These are phyloP conservation scores for Perkinsus marinus DNA, from an alignment of 169 alveolate genomes.

Conservation along the genomic window DNA sequence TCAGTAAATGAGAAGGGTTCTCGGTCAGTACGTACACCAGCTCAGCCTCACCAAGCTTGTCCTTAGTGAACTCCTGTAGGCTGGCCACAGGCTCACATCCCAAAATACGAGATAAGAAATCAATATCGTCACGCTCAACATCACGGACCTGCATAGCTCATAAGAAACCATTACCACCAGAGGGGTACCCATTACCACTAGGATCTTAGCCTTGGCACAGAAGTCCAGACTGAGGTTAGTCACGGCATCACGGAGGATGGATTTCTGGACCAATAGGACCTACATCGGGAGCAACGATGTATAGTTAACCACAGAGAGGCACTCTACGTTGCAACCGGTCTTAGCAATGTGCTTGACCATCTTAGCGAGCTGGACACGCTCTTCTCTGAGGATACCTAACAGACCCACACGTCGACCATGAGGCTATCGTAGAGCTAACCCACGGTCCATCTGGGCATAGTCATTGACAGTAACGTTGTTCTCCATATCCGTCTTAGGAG, in stretches of 20 bases:
- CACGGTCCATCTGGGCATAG: constrained; percentile 62
- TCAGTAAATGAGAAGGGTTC: not conserved
- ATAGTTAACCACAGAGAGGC: not conserved
- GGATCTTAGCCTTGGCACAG: constrained; percentile 89
- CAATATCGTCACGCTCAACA: constrained; percentile 93
- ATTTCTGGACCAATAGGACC: constrained; percentile 94
- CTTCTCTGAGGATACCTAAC: constrained; percentile 95
- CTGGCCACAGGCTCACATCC: constrained; percentile 92
- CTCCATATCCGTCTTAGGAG: constrained; percentile 99
- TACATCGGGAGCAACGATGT: not conserved
- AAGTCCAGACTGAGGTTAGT: constrained; percentile 88
- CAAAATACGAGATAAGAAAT: constrained; percentile 78
- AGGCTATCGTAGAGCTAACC: not conserved
- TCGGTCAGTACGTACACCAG: constrained; percentile 69
- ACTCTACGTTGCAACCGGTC: constrained; percentile 33
- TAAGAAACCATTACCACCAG: not conserved
- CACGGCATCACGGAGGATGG: constrained; percentile 95
- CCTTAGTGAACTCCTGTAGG: constrained; percentile 88
- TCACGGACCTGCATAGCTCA: constrained; percentile 33
- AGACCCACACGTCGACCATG: constrained; percentile 9
- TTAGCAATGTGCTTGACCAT: constrained; percentile 91
- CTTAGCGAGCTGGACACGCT: constrained; percentile 84
- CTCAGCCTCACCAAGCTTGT: constrained; percentile 89
- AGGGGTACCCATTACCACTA: constrained; percentile 68
- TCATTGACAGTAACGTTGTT: constrained; percentile 84